Base-by-base conservation (phyloP, 164 flowering plant genomes). In the Sedum album region DNA sequence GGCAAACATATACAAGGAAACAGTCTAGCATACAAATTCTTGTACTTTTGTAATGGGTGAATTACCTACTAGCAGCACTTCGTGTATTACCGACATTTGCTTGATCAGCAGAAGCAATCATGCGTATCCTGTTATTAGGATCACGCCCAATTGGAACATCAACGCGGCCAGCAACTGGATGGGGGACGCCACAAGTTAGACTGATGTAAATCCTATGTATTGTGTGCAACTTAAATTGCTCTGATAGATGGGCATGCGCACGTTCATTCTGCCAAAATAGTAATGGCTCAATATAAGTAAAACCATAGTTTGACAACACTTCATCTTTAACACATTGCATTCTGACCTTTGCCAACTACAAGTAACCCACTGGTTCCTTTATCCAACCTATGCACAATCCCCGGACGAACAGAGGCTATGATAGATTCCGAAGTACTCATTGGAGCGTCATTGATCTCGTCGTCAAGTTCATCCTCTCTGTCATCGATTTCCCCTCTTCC, bases 291-390 rank as follows among this genome's bases (percentile, higher is more conserved):
- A 14, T 5, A 23, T 20, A 23, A 35, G 26, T 36, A 36, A 8
- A 63, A 31, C 39, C 14, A n/a, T 0, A 9, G 30, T 9, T 11
- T 5, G n/a, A 36, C 28, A 8, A 10, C 36, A 64, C 18, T 23
- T 26, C 17, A 13, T 65, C 38, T 38, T 39, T 25, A 21, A 15
- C 14, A n/a, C 28, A 6, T 28, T 35, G 7, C 26, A 18, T 5
- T 20, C 23, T 33, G 42, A 91, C 98, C 96, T 94, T 94, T 49
- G 99, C 97, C 97, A 71, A 94, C 91, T 69, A 94, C 95, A 72
- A 94, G 95, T 76, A 94, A 79, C 57, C 99, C 99, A 78, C 93
- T 94, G 10, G 99, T 91, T 51, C 97, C 99, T 82, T 91, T 94
- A 70, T 94, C 99, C 74, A 21, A 66, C 70, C 97, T 84, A 75